Evolutionary conservation across 1,284 basidiomycete species (phyloP).

Genomic region (Phylloboletellus chloephorus): DNA sequence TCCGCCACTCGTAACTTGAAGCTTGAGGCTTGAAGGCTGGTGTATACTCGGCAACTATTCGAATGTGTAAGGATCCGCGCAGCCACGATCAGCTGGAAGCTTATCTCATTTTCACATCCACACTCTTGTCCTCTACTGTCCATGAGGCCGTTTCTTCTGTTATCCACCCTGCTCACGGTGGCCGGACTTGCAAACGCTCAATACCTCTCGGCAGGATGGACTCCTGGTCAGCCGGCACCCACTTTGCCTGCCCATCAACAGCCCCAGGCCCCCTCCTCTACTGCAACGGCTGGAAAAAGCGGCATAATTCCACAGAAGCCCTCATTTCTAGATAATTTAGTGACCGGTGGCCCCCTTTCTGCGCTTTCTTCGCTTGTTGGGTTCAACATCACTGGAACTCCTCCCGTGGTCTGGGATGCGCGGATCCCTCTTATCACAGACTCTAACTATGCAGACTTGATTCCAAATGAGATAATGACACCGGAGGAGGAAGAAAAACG

Average conservation of each 20-base stretch:
- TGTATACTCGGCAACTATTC: no score
- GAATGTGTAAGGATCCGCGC: background rate
- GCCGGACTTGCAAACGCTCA: slow-evolving; percentile 47
- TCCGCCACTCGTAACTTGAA: no score
- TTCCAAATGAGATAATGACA: slow-evolving; percentile 60
- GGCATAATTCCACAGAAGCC: slow-evolving; percentile 10
- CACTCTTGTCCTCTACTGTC: background rate
- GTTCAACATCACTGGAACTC: slow-evolving; percentile 61
- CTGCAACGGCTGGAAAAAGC: slow-evolving; percentile 17
- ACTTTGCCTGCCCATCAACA: slow-evolving; percentile 20
- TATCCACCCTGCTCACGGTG: slow-evolving; percentile 34
- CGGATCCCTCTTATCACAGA: slow-evolving; percentile 72
- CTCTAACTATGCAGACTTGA: slow-evolving; percentile 61
- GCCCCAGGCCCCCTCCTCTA: slow-evolving; percentile 17
- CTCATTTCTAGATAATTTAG: slow-evolving; percentile 26
- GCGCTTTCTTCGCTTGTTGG: slow-evolving; percentile 52
- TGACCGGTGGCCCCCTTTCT: slow-evolving; percentile 40
- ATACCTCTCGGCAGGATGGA: slow-evolving; percentile 75
- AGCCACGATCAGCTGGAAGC: background rate
- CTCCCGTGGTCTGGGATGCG: slow-evolving; percentile 56
- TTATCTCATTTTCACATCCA: background rate
- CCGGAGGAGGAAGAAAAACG: slow-evolving; percentile 59
- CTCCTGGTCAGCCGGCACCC: slow-evolving; percentile 56
- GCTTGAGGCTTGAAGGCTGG: no score
- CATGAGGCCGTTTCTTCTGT: slow-evolving; percentile 46